phyloP scores from a whole-genome alignment of 371 early-diverging fungal species.

The Fennellomyces sp. region DNA sequence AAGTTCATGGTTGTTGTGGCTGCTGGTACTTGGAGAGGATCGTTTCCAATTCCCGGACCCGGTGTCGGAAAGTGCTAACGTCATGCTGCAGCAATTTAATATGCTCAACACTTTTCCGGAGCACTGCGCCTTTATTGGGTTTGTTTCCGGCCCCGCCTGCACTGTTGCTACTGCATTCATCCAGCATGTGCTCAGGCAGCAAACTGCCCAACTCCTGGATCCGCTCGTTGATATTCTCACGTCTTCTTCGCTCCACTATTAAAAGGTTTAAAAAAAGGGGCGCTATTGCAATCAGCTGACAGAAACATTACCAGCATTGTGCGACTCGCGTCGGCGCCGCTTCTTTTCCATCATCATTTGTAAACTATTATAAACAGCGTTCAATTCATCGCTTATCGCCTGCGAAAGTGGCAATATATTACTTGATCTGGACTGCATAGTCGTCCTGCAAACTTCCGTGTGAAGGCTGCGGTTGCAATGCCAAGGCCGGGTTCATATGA shows the following conservation, averaged over 20 bases:
- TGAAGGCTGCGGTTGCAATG: slow-evolving; percentile 9
- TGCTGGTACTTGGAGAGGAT: slow-evolving; percentile 15
- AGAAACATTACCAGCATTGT: slow-evolving; percentile 79
- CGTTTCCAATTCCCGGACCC: slow-evolving; percentile 76
- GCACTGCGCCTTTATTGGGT: slow-evolving; percentile 85
- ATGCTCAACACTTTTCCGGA: slow-evolving; percentile 91
- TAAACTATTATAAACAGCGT: slow-evolving; percentile 21
- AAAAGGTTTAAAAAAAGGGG: not conserved
- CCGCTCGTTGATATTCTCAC: slow-evolving; percentile 97
- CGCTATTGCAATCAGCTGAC: not conserved
- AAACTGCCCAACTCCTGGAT: slow-evolving; percentile 92
- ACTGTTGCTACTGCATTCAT: slow-evolving; percentile 43
- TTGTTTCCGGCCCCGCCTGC: slow-evolving; percentile 40
- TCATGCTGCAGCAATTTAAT: slow-evolving; percentile 74
- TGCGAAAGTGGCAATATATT: too few species aligned
- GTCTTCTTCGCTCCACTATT: slow-evolving; percentile 90
- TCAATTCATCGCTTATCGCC: too few species aligned
- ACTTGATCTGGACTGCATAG: slow-evolving; percentile 48
- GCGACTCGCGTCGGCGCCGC: slow-evolving; percentile 90
- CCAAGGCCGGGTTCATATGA: slow-evolving; percentile 11
- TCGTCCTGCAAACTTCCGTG: slow-evolving; percentile 39
- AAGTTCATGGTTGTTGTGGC: not conserved
- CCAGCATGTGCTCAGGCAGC: slow-evolving; percentile 76
- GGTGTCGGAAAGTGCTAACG: slow-evolving; percentile 55
- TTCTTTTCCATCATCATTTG: slow-evolving; percentile 76